Percentiles rank a stretch among this genome's conserved stretches.
phyloP scores from a whole-genome alignment of 495 filamentous ascomycete species.

The Lasiosphaeria hispida region DNA sequence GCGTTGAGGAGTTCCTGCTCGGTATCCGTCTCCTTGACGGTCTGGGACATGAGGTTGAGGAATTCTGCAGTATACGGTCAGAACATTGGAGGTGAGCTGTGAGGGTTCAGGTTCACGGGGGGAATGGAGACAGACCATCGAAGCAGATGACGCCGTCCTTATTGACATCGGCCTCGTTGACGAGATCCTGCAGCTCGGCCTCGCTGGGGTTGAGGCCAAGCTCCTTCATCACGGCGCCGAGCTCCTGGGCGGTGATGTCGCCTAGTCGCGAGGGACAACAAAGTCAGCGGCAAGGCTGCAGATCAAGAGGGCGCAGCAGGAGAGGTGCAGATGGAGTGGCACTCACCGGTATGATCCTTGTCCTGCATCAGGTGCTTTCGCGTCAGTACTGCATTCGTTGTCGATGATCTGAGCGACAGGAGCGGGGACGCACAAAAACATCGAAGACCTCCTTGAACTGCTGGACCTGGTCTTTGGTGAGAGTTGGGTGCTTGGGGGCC shows the following conservation, averaged over 20 bases:
- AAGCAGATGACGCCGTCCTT: constrained; percentile 47
- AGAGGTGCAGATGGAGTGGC: background rate
- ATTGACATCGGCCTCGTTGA: constrained; percentile 48
- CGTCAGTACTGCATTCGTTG: background rate
- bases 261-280: constrained; percentile 20
- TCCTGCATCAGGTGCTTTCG: constrained; percentile 52
- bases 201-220: constrained; percentile 45
- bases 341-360: constrained; percentile 94
- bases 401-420: background rate
- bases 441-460: constrained; percentile 24
- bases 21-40: constrained; percentile 38
- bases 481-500: constrained; percentile 8
- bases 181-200: constrained; percentile 44
- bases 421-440: constrained; percentile 15
- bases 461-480: constrained; percentile 8
- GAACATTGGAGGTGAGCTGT: no score
- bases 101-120: background rate
- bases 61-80: constrained; percentile 34
- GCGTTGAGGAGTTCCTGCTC: constrained; percentile 47
- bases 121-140: constrained; percentile 29
- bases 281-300: background rate
- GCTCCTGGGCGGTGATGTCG: constrained; percentile 43
- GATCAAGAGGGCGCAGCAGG: background rate
- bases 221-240: constrained; percentile 44
- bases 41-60: constrained; percentile 45